These are phyloP conservation scores for Pouteria glomerata DNA, from an alignment of 148 eudicot genomes.

Conservation along the genomic window DNA sequence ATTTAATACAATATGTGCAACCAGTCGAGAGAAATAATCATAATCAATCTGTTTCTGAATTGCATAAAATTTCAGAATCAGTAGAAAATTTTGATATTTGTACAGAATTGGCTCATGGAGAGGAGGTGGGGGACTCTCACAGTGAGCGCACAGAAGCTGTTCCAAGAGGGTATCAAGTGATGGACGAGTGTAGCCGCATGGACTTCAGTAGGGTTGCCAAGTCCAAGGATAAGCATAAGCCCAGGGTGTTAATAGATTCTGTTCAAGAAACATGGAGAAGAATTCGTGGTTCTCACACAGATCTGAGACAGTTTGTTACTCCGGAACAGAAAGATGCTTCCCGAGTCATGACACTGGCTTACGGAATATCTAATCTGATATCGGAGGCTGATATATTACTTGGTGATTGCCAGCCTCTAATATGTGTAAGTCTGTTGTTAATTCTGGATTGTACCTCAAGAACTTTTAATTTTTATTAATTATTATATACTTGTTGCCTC, in stretches of 20 bases:
- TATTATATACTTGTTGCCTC: conserved; percentile 6
- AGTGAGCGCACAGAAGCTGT: conserved; percentile 35
- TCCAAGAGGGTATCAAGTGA: conserved; percentile 47
- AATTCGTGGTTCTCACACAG: conserved; percentile 39
- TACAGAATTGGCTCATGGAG: conserved; percentile 22
- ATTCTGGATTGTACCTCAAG: conserved; percentile 8
- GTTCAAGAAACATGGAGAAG: conserved; percentile 77
- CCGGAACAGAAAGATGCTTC: conserved; percentile 46
- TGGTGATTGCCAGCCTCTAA: conserved; percentile 41
- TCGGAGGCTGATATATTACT: conserved; percentile 77
- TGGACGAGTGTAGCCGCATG: conserved; percentile 96
- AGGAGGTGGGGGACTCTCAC: conserved; percentile 60
- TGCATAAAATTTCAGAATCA: conserved; percentile 20
- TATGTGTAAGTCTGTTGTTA: conserved; percentile 30
- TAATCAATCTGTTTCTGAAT: conserved; percentile 17
- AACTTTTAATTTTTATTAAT: background rate
- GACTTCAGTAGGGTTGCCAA: conserved; percentile 47
- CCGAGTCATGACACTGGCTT: conserved; percentile 37
- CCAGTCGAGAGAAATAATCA: conserved; percentile 19
- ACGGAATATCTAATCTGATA: conserved; percentile 56
- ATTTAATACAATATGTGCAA: conserved; percentile 24
- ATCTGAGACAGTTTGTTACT: conserved; percentile 44
- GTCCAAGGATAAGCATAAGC: conserved; percentile 24
- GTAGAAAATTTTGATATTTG: conserved; percentile 21
- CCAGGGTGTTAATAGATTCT: conserved; percentile 21